A percentile compares a stretch with the other conserved stretches of the same genome.
Evolutionary conservation across 371 early-diverging fungal genomes (phyloP).

Genomic region (Haplosporangium sp.): DNA sequence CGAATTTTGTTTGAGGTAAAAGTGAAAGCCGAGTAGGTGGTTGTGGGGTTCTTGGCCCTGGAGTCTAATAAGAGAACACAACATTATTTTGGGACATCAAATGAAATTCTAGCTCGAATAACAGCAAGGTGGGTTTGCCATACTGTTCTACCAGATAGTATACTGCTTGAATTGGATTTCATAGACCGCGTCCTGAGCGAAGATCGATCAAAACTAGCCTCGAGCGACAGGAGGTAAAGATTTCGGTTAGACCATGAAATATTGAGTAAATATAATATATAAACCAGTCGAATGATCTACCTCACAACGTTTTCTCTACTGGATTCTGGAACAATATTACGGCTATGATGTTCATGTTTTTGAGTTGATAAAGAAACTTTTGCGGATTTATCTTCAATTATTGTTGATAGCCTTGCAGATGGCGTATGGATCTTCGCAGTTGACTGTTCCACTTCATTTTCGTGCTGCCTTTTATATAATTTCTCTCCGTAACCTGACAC

Average conservation of each 20-base stretch:
- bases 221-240: background rate
- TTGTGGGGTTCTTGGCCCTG: conserved; percentile 14
- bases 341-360: background rate
- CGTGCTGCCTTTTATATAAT: background rate
- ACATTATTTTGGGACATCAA: background rate
- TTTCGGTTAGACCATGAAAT: no score
- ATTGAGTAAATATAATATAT: no score
- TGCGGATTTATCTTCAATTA: no score
- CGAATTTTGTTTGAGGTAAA: conserved; percentile 5
- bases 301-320: conserved; percentile 3
- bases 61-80: background rate
- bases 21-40: conserved; percentile 28
- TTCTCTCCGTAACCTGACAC: background rate
- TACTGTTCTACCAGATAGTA: conserved; percentile 15
- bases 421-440: background rate
- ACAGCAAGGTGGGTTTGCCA: no score
- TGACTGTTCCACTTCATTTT: background rate
- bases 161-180: conserved; percentile 13
- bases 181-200: conserved; percentile 13
- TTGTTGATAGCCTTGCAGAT: background rate
- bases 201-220: background rate
- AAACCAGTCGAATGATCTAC: background rate
- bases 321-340: background rate
- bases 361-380: background rate
- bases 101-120: background rate